A percentile compares a stretch with the other conserved stretches of the same genome.
Evolutionary conservation across 805 yeast species (phyloP).

Genomic region (Lachancea dasiensis): DNA sequence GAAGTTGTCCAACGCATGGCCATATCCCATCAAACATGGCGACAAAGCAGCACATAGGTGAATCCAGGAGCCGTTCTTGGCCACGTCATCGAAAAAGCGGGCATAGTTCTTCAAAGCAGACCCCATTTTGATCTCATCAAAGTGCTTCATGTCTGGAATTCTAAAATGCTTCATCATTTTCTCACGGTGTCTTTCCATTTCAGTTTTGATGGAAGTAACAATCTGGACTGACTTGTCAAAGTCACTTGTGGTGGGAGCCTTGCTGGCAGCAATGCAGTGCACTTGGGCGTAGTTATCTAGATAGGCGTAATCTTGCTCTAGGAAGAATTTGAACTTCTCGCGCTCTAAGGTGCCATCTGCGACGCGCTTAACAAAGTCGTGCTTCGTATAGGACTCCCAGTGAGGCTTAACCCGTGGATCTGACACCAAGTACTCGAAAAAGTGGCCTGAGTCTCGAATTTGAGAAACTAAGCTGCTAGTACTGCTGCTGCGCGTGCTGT

Average conservation of each 20-base stretch:
- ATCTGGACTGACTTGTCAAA: conserved; percentile 46
- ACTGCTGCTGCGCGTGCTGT: conserved; percentile 3
- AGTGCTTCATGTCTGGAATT: conserved; percentile 38
- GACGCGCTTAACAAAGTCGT: conserved; percentile 51
- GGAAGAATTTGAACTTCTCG: conserved; percentile 46
- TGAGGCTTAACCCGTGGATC: conserved; percentile 50
- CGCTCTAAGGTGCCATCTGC: conserved; percentile 47
- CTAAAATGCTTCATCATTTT: conserved; percentile 39
- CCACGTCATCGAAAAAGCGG: conserved; percentile 50
- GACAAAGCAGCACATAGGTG: conserved; percentile 63
- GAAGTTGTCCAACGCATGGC: conserved; percentile 42
- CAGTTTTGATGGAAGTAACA: conserved; percentile 46
- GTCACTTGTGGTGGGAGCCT: conserved; percentile 50
- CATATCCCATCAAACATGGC: conserved; percentile 73
- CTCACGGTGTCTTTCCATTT: conserved; percentile 49
- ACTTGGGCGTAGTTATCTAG: conserved; percentile 62
- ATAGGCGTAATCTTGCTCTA: conserved; percentile 60
- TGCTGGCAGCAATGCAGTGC: conserved; percentile 56
- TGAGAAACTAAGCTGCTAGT: conserved; percentile 7
- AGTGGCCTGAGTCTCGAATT: conserved; percentile 18
- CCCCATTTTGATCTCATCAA: conserved; percentile 44
- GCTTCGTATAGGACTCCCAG: conserved; percentile 58
- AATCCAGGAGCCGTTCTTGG: conserved; percentile 50
- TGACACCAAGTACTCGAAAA: conserved; percentile 44
- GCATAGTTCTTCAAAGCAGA: conserved; percentile 57